A percentile compares a stretch with the other conserved stretches of the same genome.
These are phyloP conservation scores for Chrysosphaeria jannelii DNA, from an alignment of 2,329 filamentous ascomycete species.

Conservation along the genomic window DNA sequence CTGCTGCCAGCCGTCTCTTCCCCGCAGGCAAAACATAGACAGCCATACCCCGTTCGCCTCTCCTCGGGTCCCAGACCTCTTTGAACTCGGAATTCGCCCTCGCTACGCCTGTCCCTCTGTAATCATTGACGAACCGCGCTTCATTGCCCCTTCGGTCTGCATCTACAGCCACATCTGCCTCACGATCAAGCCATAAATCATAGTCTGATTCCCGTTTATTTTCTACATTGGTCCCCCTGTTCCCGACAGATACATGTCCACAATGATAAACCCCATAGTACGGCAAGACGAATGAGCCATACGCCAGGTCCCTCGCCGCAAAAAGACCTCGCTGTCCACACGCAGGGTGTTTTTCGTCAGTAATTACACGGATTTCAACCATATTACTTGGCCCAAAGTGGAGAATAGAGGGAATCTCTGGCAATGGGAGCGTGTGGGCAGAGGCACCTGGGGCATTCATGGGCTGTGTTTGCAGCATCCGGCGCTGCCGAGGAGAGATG, in stretches of 20 bases:
- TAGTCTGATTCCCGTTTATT: constrained; percentile 22
- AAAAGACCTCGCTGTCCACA: constrained; percentile 28
- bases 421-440: neutral
- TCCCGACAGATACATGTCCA: constrained; percentile 6
- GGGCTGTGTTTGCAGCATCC: constrained; percentile 9
- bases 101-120: constrained; percentile 18
- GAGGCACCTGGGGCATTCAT: constrained; percentile 2
- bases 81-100: constrained; percentile 27
- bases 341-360: constrained; percentile 21
- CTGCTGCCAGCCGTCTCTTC: constrained; percentile 7
- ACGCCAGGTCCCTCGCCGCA: constrained; percentile 19
- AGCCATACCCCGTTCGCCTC: constrained; percentile 21
- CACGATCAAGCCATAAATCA: constrained; percentile 30
- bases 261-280: constrained; percentile 30
- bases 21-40: constrained; percentile 22
- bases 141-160: constrained; percentile 28
- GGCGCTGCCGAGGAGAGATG: constrained; percentile 13
- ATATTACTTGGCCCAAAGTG: constrained; percentile 14
- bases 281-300: constrained; percentile 25
- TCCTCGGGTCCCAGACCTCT: constrained; percentile 22
- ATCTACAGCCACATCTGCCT: constrained; percentile 26
- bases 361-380: constrained; percentile 24
- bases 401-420: constrained; percentile 4
- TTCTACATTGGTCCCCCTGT: constrained; percentile 8
- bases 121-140: constrained; percentile 36